Percentiles rank a stretch among this genome's conserved stretches.
These are phyloP conservation scores for Fusarium torreyae DNA, from an alignment of 2,329 filamentous ascomycete species.

Conservation along the genomic window DNA sequence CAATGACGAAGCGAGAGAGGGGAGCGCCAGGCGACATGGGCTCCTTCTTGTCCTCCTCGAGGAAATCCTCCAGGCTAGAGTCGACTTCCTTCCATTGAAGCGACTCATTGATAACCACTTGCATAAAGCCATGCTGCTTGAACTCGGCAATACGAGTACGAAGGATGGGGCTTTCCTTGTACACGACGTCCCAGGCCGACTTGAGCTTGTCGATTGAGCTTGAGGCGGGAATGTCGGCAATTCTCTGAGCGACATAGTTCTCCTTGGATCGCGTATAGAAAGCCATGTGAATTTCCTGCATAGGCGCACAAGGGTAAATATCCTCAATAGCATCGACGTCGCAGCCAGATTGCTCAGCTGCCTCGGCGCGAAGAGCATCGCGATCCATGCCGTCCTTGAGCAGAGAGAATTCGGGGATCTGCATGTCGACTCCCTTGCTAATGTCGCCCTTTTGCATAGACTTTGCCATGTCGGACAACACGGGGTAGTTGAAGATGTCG, in stretches of 20 bases:
- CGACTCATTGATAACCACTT: slow-evolving; percentile 61
- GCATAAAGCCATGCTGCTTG: slow-evolving; percentile 57
- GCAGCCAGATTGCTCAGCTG: slow-evolving; percentile 51
- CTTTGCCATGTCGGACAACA: slow-evolving; percentile 61
- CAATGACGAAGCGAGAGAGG: slow-evolving; percentile 60
- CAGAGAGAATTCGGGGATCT: slow-evolving; percentile 57
- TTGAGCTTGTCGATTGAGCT: slow-evolving; percentile 56
- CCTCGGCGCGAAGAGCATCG: slow-evolving; percentile 52
- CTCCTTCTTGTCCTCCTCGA: slow-evolving; percentile 57
- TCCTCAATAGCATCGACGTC: slow-evolving; percentile 60
- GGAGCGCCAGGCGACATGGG: slow-evolving; percentile 59
- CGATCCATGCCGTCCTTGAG: slow-evolving; percentile 51
- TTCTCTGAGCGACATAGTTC: slow-evolving; percentile 65
- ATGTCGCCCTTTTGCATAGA: slow-evolving; percentile 44
- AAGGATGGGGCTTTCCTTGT: slow-evolving; percentile 58
- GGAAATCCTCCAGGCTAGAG: slow-evolving; percentile 56
- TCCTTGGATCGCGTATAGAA: slow-evolving; percentile 64
- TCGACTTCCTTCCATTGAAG: slow-evolving; percentile 53
- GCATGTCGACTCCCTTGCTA: slow-evolving; percentile 41
- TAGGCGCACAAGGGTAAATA: slow-evolving; percentile 67
- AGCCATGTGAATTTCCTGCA: slow-evolving; percentile 68
- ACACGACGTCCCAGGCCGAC: slow-evolving; percentile 59
- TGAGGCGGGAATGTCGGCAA: slow-evolving; percentile 57
- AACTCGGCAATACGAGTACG: slow-evolving; percentile 65
- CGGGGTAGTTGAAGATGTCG: slow-evolving; percentile 61